Percentiles rank a stretch among this genome's conserved stretches.
Evolutionary conservation across 2,329 filamentous ascomycete genomes (phyloP).

Genomic region (Pseudohalonectria lignicola): DNA sequence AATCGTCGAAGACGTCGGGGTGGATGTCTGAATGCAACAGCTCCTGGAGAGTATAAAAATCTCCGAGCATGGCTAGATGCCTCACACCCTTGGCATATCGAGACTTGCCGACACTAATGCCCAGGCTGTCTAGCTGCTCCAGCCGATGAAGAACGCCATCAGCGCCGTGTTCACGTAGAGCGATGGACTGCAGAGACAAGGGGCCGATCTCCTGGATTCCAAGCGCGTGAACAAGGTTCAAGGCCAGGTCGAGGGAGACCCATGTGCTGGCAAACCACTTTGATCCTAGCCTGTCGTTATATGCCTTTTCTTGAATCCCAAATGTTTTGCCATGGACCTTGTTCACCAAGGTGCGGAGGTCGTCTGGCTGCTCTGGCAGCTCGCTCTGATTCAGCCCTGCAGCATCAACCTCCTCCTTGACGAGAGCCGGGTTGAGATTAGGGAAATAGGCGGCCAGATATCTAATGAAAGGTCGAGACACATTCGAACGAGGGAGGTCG

Average conservation of each 20-base stretch:
- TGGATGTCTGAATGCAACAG: conserved; percentile 40
- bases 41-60: conserved; percentile 34
- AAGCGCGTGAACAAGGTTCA: conserved; percentile 58
- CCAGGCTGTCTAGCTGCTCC: conserved; percentile 45
- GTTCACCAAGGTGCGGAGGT: conserved; percentile 9
- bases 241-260: conserved; percentile 60
- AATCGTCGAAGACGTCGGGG: conserved; percentile 43
- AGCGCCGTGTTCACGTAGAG: conserved; percentile 47
- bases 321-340: conserved; percentile 26
- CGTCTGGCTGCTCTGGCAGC: background rate
- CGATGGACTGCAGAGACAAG: conserved; percentile 66
- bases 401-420: conserved; percentile 20
- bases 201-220: conserved; percentile 65
- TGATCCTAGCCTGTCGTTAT: conserved; percentile 64
- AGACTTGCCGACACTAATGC: conserved; percentile 51
- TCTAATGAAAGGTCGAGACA: conserved; percentile 33
- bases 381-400: conserved; percentile 6
- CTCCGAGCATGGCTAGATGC: conserved; percentile 47
- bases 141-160: conserved; percentile 49
- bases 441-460: conserved; percentile 36
- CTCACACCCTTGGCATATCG: conserved; percentile 56
- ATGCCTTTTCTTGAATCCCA: conserved; percentile 30
- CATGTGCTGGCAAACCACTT: conserved; percentile 66
- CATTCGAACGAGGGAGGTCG: conserved; percentile 28
- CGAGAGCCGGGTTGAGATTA: conserved; percentile 21